Evolutionary conservation across 805 yeast species (phyloP).

Genomic region (Cyberlindnera samutprakarnensis): DNA sequence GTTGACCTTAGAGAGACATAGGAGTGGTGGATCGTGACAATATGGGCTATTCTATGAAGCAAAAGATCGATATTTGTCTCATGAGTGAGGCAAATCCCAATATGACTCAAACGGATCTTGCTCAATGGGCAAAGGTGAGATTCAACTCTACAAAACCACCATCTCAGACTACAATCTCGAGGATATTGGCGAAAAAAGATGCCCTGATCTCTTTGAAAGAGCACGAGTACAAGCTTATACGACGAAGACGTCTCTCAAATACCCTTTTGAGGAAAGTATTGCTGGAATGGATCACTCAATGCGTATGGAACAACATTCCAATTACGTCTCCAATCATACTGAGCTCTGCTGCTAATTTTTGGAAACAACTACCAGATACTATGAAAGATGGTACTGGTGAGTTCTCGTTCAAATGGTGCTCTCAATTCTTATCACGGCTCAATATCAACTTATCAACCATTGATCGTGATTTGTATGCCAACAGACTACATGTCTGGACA

Average conservation of each 20-base stretch:
- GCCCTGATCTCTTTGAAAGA: slow-evolving; percentile 43
- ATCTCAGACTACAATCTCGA: slow-evolving; percentile 59
- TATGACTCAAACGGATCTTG: slow-evolving; percentile 61
- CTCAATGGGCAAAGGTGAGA: slow-evolving; percentile 52
- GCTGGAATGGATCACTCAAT: slow-evolving; percentile 64
- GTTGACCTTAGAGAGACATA: too few relatives aligned
- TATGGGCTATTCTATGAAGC: slow-evolving; percentile 57
- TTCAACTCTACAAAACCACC: slow-evolving; percentile 49
- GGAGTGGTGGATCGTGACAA: too few relatives aligned
- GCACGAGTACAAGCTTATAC: slow-evolving; percentile 41
- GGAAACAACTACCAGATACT: slow-evolving; percentile 50
- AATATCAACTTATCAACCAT: slow-evolving; percentile 44
- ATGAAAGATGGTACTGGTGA: slow-evolving; percentile 57
- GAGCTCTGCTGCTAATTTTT: slow-evolving; percentile 54
- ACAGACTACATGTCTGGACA: slow-evolving; percentile 50
- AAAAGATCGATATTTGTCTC: slow-evolving; percentile 58
- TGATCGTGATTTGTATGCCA: slow-evolving; percentile 33
- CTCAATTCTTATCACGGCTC: slow-evolving; percentile 33
- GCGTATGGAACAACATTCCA: slow-evolving; percentile 60
- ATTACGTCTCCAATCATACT: slow-evolving; percentile 57
- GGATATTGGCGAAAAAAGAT: slow-evolving; percentile 50
- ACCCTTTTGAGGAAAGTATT: slow-evolving; percentile 51
- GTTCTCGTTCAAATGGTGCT: slow-evolving; percentile 59
- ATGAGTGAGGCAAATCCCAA: slow-evolving; percentile 61
- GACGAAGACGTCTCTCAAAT: slow-evolving; percentile 40